phyloP scores from a whole-genome alignment of 1,284 basidiomycete species.

The Cryptococcus deneoformans region DNA sequence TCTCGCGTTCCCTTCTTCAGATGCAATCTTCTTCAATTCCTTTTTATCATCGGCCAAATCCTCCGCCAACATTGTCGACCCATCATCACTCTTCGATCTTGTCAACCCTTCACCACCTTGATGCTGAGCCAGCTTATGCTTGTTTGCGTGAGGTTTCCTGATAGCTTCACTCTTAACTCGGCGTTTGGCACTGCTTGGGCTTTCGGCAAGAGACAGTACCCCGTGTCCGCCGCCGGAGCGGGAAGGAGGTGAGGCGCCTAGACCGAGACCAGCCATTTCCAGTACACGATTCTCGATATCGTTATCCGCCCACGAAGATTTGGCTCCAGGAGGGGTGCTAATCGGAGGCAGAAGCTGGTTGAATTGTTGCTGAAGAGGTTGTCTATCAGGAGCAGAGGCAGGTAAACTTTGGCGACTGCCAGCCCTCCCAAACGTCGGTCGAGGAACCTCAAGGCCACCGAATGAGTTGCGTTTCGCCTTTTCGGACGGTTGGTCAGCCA shows the following conservation, averaged over 20 bases:
- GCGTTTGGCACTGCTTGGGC: conserved; percentile 10
- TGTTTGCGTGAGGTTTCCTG: background rate
- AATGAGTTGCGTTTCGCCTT: conserved; percentile 12
- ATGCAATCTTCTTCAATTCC: conserved; percentile 10
- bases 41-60: background rate
- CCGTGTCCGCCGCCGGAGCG: background rate
- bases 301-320: conserved; percentile 16
- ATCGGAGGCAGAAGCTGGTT: background rate
- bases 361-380: background rate
- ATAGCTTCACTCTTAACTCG: conserved; percentile 18
- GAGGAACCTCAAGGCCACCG: conserved; percentile 15
- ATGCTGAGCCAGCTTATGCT: background rate
- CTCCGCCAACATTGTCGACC: conserved; percentile 5
- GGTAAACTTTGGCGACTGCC: conserved; percentile 9
- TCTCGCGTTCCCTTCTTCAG: conserved; percentile 30
- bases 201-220: background rate
- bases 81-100: conserved; percentile 8
- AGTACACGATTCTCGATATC: conserved; percentile 43
- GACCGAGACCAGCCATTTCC: conserved; percentile 41
- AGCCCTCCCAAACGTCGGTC: conserved; percentile 17
- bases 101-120: conserved; percentile 6
- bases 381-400: conserved; percentile 7
- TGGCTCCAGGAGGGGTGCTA: conserved; percentile 5
- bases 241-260: conserved; percentile 13
- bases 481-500: background rate